Conservation (phyloP, 2,329 filamentous ascomycete species). For the Cladosporium sp. region DNA sequence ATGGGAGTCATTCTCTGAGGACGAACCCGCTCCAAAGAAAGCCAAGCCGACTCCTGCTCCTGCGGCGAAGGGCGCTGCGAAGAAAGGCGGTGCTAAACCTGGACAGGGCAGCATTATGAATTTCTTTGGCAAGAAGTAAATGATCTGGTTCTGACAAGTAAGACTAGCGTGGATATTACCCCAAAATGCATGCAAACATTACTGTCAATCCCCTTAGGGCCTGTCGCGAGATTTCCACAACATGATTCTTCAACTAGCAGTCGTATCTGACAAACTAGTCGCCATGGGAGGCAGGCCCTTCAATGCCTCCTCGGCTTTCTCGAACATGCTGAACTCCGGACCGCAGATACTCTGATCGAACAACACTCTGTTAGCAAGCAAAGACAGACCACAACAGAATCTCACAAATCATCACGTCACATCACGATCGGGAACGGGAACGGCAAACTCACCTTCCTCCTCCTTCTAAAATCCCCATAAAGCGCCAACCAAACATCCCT, state of each 20-base stretch:
- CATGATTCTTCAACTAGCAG: background rate
- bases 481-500: conserved; percentile 36
- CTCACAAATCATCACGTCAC: too few relatives aligned
- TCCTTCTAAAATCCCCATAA: conserved; percentile 29
- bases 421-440: too few relatives aligned
- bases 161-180: conserved; percentile 6
- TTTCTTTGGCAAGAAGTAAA: conserved; percentile 81
- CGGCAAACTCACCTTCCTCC: conserved; percentile 17
- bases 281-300: background rate
- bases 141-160: too few relatives aligned
- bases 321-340: background rate
- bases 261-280: background rate
- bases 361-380: too few relatives aligned
- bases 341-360: background rate
- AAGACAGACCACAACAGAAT: too few relatives aligned
- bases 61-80: conserved; percentile 47
- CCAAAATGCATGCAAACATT: background rate
- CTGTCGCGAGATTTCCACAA: background rate
- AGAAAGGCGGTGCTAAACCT: conserved; percentile 39
- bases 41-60: conserved; percentile 42
- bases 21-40: conserved; percentile 63
- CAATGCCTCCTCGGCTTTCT: background rate
- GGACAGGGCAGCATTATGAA: conserved; percentile 84
- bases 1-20: conserved; percentile 94
- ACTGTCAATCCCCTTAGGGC: background rate